Evolutionary conservation across 2,329 filamentous ascomycete genomes (phyloP).

Genomic region (Colletotrichum musicola): DNA sequence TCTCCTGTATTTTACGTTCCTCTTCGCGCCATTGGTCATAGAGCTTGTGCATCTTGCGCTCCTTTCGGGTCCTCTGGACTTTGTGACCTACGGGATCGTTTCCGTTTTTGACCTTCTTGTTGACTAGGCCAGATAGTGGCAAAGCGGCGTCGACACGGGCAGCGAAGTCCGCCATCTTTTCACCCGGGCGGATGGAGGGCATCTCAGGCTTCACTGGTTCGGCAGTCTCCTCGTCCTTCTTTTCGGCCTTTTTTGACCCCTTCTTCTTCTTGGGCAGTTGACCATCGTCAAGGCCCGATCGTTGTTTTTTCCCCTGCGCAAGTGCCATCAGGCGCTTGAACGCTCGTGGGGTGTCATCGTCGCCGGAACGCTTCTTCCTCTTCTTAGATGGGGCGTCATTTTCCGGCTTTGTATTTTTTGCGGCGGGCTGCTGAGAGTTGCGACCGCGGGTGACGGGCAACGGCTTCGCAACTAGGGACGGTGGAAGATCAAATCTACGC

Average conservation of each 20-base stretch:
- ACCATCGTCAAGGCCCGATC: slow-evolving; percentile 80
- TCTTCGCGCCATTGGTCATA: slow-evolving; percentile 83
- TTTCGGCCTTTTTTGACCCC: slow-evolving; percentile 45
- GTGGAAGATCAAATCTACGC: slow-evolving; percentile 64
- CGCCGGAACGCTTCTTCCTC: slow-evolving; percentile 57
- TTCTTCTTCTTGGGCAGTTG: slow-evolving; percentile 45
- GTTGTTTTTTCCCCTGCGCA: slow-evolving; percentile 70
- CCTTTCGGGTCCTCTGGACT: slow-evolving; percentile 81
- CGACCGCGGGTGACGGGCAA: slow-evolving; percentile 57
- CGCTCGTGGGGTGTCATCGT: slow-evolving; percentile 88
- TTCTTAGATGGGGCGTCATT: slow-evolving; percentile 54
- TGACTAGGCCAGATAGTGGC: slow-evolving; percentile 78
- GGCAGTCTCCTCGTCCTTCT: slow-evolving; percentile 18
- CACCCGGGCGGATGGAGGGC: slow-evolving; percentile 84
- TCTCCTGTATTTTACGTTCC: slow-evolving; percentile 72
- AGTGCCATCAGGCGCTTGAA: slow-evolving; percentile 89
- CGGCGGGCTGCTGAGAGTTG: slow-evolving; percentile 16
- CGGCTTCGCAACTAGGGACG: slow-evolving; percentile 61
- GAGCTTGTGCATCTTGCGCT: slow-evolving; percentile 84
- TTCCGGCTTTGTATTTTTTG: slow-evolving; percentile 43
- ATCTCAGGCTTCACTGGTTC: slow-evolving; percentile 49
- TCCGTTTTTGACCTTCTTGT: slow-evolving; percentile 70
- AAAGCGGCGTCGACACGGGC: slow-evolving; percentile 87
- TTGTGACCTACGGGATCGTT: slow-evolving; percentile 76
- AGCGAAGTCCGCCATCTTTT: slow-evolving; percentile 84